Conservation (phyloP, 1,284 basidiomycete species). For the Cutaneotrichosporon cutaneum region DNA sequence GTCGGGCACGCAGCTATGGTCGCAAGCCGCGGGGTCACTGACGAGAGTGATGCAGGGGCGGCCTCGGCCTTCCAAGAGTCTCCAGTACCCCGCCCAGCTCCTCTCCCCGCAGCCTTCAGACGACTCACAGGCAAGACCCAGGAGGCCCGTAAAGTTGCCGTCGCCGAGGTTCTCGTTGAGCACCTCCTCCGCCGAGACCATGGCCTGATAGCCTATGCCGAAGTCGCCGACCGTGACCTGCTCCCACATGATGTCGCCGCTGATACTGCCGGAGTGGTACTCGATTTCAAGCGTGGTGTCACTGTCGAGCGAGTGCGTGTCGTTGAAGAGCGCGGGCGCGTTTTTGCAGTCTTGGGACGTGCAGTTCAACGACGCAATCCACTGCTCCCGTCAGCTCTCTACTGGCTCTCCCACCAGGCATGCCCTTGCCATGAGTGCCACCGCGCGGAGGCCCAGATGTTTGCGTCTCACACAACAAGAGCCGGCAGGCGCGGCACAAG, state of each 20-base stretch:
- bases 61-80: no score
- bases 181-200: conserved; percentile 44
- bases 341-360: conserved; percentile 37
- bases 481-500: no score
- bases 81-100: no score
- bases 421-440: no score
- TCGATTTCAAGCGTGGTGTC: conserved; percentile 32
- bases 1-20: no score
- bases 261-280: conserved; percentile 41
- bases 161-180: conserved; percentile 43
- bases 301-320: conserved; percentile 38
- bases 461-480: no score
- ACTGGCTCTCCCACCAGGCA: not conserved
- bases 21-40: no score
- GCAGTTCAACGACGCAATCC: conserved; percentile 46
- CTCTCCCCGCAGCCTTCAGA: not conserved
- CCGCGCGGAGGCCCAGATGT: no score
- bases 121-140: conserved; percentile 47
- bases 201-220: conserved; percentile 50
- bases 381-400: conserved; percentile 30
- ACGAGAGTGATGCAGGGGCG: no score
- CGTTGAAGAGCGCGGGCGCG: conserved; percentile 38
- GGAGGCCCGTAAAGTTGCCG: conserved; percentile 46
- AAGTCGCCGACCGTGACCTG: conserved; percentile 43
- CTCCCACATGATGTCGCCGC: conserved; percentile 52